These are phyloP conservation scores for Pestalotiopsis sp. DNA, from an alignment of 2,329 filamentous ascomycete genomes.

Conservation along the genomic window DNA sequence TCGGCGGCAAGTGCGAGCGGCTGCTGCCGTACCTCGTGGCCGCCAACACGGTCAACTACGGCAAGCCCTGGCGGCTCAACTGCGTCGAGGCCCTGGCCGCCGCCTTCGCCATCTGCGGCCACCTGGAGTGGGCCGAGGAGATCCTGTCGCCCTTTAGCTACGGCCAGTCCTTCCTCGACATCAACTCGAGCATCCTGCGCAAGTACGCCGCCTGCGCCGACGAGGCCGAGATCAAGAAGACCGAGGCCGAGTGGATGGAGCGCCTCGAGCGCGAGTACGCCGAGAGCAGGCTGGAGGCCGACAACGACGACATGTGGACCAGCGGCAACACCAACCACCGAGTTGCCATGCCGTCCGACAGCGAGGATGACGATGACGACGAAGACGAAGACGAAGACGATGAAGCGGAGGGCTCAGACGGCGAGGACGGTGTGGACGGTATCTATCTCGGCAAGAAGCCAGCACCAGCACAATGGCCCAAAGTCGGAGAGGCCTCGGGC, in stretches of 20 bases:
- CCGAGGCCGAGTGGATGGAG: constrained; percentile 85
- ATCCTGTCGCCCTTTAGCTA: constrained; percentile 87
- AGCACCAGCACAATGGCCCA: constrained; percentile 33
- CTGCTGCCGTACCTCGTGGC: constrained; percentile 93
- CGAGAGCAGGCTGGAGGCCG: constrained; percentile 71
- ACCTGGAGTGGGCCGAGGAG: constrained; percentile 85
- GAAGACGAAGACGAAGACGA: constrained; percentile 43
- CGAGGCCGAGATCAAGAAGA: constrained; percentile 80
- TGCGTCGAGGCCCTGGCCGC: constrained; percentile 94
- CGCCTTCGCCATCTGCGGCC: constrained; percentile 90
- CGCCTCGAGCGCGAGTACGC: constrained; percentile 89
- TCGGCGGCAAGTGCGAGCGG: constrained; percentile 91
- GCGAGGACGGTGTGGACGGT: constrained; percentile 52
- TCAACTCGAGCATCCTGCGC: constrained; percentile 81
- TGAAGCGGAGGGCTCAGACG: constrained; percentile 46
- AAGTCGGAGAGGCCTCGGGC: constrained; percentile 27
- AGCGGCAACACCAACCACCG: constrained; percentile 83
- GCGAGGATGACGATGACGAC: constrained; percentile 52
- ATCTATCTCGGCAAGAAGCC: constrained; percentile 63
- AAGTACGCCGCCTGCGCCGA: constrained; percentile 83
- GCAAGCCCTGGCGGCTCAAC: constrained; percentile 91
- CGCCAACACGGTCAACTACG: constrained; percentile 97
- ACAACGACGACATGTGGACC: constrained; percentile 82
- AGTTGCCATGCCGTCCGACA: constrained; percentile 53
- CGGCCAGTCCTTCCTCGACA: constrained; percentile 84